phyloP scores from a whole-genome alignment of 139 green algal species.

The Microglena sp. region DNA sequence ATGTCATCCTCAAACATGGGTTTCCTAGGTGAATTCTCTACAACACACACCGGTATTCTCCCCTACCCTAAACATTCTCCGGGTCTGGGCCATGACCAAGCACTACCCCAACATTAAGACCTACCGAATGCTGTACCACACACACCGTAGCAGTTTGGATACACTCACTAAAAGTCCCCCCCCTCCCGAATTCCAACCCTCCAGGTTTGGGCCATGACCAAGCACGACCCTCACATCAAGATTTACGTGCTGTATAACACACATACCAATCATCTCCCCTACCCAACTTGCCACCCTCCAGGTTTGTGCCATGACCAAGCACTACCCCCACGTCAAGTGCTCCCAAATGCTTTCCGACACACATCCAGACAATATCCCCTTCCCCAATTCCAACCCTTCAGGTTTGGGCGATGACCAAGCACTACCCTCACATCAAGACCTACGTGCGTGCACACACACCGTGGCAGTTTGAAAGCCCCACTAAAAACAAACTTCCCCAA shows the following conservation, averaged over 20 bases:
- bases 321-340: not conserved
- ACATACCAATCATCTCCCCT: not conserved
- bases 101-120: constrained; percentile 70
- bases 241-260: not conserved
- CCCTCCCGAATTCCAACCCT: too few species aligned
- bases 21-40: too few species aligned
- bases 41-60: too few species aligned
- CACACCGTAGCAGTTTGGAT: too few species aligned
- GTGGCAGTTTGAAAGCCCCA: not conserved
- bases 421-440: not conserved
- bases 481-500: not conserved
- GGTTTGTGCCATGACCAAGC: not conserved
- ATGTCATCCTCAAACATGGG: too few species aligned
- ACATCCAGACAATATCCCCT: too few species aligned
- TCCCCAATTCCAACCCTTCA: not conserved
- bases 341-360: too few species aligned
- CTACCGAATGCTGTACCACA: too few species aligned
- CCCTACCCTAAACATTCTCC: too few species aligned
- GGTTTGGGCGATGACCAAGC: not conserved
- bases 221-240: constrained; percentile 71
- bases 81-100: constrained; percentile 89
- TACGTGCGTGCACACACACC: not conserved
- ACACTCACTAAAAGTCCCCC: too few species aligned
- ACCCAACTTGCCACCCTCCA: too few species aligned
- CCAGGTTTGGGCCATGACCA: constrained; percentile 90